Evolutionary conservation across 2,329 filamentous ascomycete genomes (phyloP).

Genomic region (Claviceps arundinis): DNA sequence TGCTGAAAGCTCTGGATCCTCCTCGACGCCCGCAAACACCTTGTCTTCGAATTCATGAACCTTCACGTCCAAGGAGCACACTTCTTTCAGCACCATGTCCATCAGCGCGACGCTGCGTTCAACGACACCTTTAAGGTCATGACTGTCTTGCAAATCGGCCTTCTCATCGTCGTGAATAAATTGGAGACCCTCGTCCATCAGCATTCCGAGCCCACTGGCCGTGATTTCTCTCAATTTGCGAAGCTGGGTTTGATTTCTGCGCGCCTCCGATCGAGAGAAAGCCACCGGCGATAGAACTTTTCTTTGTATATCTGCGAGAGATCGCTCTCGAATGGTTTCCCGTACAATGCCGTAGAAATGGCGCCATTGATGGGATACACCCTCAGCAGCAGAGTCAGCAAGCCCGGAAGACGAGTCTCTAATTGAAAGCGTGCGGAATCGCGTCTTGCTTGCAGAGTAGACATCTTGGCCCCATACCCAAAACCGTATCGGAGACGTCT

Average conservation of each 20-base stretch:
- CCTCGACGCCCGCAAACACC: constrained; percentile 49
- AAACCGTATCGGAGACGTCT: constrained; percentile 67
- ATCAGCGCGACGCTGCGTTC: constrained; percentile 73
- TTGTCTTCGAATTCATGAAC: constrained; percentile 52
- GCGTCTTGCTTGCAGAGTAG: constrained; percentile 45
- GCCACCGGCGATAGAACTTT: constrained; percentile 69
- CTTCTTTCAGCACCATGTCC: constrained; percentile 68
- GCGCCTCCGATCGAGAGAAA: constrained; percentile 59
- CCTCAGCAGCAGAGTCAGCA: constrained; percentile 21
- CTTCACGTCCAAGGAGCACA: constrained; percentile 49
- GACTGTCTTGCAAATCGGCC: constrained; percentile 33
- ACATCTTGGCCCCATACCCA: constrained; percentile 61
- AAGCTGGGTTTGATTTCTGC: constrained; percentile 58
- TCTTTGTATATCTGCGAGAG: constrained; percentile 55
- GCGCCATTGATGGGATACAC: constrained; percentile 41
- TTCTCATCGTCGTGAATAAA: constrained; percentile 50
- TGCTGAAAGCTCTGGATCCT: constrained; percentile 44
- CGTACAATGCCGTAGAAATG: constrained; percentile 72
- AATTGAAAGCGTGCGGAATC: constrained; percentile 24
- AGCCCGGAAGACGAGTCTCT: constrained; percentile 17
- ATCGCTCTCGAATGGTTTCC: constrained; percentile 60
- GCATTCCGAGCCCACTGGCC: constrained; percentile 71
- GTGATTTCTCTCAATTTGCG: constrained; percentile 65
- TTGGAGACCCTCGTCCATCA: constrained; percentile 74
- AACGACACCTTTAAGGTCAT: constrained; percentile 56